Conservation (phyloP, 2,329 filamentous ascomycete species). For the Chaetomium sp. region DNA sequence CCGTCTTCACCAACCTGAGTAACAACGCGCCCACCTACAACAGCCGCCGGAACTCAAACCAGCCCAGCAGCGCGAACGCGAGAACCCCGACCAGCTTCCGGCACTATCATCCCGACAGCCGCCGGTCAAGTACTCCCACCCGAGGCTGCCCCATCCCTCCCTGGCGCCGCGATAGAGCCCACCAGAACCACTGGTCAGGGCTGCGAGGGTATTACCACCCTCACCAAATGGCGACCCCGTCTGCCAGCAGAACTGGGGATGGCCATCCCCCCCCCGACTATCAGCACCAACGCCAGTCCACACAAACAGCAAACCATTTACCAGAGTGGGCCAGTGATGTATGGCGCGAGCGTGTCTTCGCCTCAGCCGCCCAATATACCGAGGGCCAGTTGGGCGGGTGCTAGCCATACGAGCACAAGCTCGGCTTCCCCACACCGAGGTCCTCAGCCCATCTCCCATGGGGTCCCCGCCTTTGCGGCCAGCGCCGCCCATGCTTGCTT, state of each 20-base stretch:
- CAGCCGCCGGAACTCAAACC: background rate
- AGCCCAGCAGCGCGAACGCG: background rate
- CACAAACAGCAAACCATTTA: background rate
- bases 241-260: background rate
- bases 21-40: constrained; percentile 1
- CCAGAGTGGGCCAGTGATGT: background rate
- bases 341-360: background rate
- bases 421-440: too few species aligned
- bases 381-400: too few species aligned
- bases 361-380: background rate
- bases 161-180: background rate
- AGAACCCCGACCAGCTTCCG: background rate
- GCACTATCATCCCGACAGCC: constrained; percentile 8
- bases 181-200: background rate
- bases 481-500: too few species aligned
- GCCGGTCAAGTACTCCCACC: background rate
- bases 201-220: too few species aligned
- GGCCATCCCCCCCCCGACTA: background rate
- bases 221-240: background rate
- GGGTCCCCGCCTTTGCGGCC: too few species aligned
- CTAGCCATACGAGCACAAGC: too few species aligned
- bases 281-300: background rate
- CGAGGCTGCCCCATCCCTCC: background rate
- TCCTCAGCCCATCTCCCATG: too few species aligned
- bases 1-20: constrained; percentile 15